These are phyloP conservation scores for Thymus mandschuricus DNA, from an alignment of 257 asterid genomes.

Conservation along the genomic window DNA sequence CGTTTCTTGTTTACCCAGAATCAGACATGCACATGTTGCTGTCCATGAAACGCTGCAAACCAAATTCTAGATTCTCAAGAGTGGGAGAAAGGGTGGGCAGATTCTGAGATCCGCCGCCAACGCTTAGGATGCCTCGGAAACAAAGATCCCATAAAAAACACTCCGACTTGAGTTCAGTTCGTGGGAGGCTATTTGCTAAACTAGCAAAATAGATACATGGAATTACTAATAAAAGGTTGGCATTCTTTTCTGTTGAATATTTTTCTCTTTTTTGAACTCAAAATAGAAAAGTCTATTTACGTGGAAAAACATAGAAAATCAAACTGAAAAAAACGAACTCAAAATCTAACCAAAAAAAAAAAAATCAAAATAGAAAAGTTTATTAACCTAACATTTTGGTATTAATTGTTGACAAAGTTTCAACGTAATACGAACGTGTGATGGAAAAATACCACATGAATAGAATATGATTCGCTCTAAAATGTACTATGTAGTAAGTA, in stretches of 20 bases:
- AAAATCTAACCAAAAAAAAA: too few species aligned
- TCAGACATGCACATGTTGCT: slow-evolving; percentile 84
- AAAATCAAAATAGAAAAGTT: too few species aligned
- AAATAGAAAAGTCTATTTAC: too few species aligned
- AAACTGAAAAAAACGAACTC: too few species aligned
- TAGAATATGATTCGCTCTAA: too few species aligned
- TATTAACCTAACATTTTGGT: too few species aligned
- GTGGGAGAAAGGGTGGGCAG: slow-evolving; percentile 92
- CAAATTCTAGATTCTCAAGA: slow-evolving; percentile 69
- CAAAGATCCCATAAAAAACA: slow-evolving; percentile 39
- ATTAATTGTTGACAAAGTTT: too few species aligned
- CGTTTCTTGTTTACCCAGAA: slow-evolving; percentile 63
- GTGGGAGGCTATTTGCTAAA: slow-evolving; percentile 73
- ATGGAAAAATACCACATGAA: too few species aligned
- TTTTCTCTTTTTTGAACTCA: too few species aligned
- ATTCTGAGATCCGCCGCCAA: slow-evolving; percentile 76
- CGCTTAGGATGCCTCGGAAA: slow-evolving; percentile 50
- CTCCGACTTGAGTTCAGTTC: slow-evolving; percentile 54
- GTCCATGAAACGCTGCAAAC: slow-evolving; percentile 41
- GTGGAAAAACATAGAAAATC: too few species aligned
- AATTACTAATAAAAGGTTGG: neutral
- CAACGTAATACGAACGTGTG: too few species aligned
- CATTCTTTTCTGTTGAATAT: neutral
- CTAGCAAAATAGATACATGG: slow-evolving; percentile 42
- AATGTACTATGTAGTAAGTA: too few species aligned